These are phyloP conservation scores for Scheffersomyces segobiensis DNA, from an alignment of 1,139 yeast genomes.

Conservation along the genomic window DNA sequence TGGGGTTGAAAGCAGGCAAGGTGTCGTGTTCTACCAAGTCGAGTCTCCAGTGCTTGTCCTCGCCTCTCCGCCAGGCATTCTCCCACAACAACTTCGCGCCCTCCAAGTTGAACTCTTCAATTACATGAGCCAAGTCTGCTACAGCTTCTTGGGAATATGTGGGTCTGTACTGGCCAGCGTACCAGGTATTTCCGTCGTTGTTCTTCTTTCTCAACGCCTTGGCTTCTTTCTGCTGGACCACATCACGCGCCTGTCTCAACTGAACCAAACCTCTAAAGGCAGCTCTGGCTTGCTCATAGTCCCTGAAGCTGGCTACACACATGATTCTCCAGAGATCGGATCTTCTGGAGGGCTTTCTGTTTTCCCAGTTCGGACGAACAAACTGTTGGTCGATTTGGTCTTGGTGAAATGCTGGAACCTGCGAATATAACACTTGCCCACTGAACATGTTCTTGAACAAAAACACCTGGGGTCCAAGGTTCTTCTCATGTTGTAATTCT, in stretches of 20 bases:
- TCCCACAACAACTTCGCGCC: slow-evolving; percentile 73
- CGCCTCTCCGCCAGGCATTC: slow-evolving; percentile 83
- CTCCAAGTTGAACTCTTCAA: slow-evolving; percentile 58
- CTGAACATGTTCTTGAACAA: slow-evolving; percentile 81
- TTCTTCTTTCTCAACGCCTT: slow-evolving; percentile 69
- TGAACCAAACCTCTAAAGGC: slow-evolving; percentile 76
- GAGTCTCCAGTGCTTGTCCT: slow-evolving; percentile 60
- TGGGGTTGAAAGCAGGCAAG: slow-evolving; percentile 62
- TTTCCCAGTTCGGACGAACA: slow-evolving; percentile 84
- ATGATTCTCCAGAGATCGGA: slow-evolving; percentile 88
- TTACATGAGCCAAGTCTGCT: slow-evolving; percentile 75
- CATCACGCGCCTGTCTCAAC: slow-evolving; percentile 72
- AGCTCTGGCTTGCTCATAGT: slow-evolving; percentile 66
- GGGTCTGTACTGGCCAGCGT: slow-evolving; percentile 83
- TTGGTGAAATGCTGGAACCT: slow-evolving; percentile 70
- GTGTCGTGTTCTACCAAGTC: slow-evolving; percentile 58
- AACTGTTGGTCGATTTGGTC: slow-evolving; percentile 74
- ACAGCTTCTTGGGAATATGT: slow-evolving; percentile 90
- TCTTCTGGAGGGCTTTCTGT: slow-evolving; percentile 75
- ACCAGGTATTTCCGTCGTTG: slow-evolving; percentile 82
- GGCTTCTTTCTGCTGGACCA: slow-evolving; percentile 58
- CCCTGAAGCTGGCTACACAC: slow-evolving; percentile 76
- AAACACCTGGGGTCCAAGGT: slow-evolving; percentile 79
- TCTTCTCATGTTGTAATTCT: slow-evolving; percentile 19
- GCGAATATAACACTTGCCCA: slow-evolving; percentile 89